Conservation (phyloP, 495 filamentous ascomycete species). For the Rostrohypoxylon terebratum region DNA sequence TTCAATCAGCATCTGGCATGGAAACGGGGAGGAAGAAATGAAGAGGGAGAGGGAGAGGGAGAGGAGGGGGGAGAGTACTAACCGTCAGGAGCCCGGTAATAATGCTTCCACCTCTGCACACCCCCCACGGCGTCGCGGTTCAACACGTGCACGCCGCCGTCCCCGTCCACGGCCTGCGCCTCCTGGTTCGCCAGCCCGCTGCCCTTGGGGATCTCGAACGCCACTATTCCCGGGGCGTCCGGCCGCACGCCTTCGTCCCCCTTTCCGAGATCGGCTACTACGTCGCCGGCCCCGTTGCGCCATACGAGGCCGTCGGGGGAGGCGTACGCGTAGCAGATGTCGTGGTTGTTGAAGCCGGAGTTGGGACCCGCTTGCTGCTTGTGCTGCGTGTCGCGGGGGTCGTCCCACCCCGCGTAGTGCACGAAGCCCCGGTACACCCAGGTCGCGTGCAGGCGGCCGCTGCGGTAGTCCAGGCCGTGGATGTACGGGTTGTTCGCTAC, state of each 20-base stretch:
- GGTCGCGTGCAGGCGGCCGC: constrained; percentile 53
- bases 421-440: constrained; percentile 63
- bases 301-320: constrained; percentile 56
- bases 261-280: constrained; percentile 51
- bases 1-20: background rate
- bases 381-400: constrained; percentile 55
- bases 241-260: constrained; percentile 54
- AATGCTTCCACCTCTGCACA: constrained; percentile 59
- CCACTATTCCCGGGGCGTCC: constrained; percentile 51
- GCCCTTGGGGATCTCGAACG: constrained; percentile 55
- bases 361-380: constrained; percentile 60
- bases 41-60: background rate
- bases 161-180: constrained; percentile 58
- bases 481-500: constrained; percentile 62
- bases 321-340: constrained; percentile 61
- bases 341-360: constrained; percentile 59
- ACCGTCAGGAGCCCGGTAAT: constrained; percentile 55
- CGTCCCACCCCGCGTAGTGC: constrained; percentile 57
- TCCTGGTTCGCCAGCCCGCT: constrained; percentile 62
- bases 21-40: background rate
- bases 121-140: constrained; percentile 56
- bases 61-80: constrained; percentile 25
- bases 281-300: constrained; percentile 49
- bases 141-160: constrained; percentile 61
- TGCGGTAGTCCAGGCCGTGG: constrained; percentile 55